Evolutionary conservation across 768 basidiomycete species (phyloP).

Genomic region (Podaxis pistillaris): DNA sequence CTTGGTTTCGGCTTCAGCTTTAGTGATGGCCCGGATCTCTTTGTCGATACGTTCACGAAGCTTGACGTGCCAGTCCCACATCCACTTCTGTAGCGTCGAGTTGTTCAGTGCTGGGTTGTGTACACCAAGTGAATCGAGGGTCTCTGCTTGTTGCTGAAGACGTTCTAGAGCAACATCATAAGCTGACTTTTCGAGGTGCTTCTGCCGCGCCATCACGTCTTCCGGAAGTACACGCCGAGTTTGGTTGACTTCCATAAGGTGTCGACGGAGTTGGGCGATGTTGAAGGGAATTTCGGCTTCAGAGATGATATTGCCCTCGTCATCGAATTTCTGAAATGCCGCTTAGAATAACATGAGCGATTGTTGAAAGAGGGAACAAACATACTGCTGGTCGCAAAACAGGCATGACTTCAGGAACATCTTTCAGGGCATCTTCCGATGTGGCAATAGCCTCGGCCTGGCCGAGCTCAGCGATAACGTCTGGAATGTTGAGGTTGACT

Average conservation of each 20-base stretch:
- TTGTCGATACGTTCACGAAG: constrained; percentile 49
- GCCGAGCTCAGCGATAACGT: constrained; percentile 10
- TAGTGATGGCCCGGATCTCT: constrained; percentile 48
- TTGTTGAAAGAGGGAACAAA: background rate
- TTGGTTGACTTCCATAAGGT: constrained; percentile 61
- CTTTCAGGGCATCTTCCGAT: constrained; percentile 40
- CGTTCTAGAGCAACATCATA: constrained; percentile 80
- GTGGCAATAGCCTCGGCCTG: constrained; percentile 46
- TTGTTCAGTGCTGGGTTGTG: constrained; percentile 40
- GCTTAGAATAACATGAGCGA: constrained; percentile 17
- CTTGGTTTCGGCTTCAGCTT: constrained; percentile 25
- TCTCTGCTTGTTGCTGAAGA: constrained; percentile 58
- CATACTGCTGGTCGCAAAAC: constrained; percentile 46
- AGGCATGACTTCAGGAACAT: constrained; percentile 62
- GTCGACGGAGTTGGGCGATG: constrained; percentile 65
- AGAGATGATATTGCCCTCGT: constrained; percentile 20
- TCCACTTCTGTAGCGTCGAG: constrained; percentile 63
- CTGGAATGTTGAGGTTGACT: constrained; percentile 12
- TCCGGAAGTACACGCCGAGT: constrained; percentile 63
- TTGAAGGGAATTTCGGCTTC: constrained; percentile 67
- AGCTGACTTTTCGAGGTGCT: constrained; percentile 79
- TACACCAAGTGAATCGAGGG: constrained; percentile 58
- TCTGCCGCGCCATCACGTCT: constrained; percentile 73
- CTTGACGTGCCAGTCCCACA: constrained; percentile 82
- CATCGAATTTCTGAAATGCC: constrained; percentile 18